Percentiles rank a stretch among this genome's conserved stretches.
phyloP scores from a whole-genome alignment of 2,329 filamentous ascomycete genomes.

The Pseudophaeomoniella oleicola region DNA sequence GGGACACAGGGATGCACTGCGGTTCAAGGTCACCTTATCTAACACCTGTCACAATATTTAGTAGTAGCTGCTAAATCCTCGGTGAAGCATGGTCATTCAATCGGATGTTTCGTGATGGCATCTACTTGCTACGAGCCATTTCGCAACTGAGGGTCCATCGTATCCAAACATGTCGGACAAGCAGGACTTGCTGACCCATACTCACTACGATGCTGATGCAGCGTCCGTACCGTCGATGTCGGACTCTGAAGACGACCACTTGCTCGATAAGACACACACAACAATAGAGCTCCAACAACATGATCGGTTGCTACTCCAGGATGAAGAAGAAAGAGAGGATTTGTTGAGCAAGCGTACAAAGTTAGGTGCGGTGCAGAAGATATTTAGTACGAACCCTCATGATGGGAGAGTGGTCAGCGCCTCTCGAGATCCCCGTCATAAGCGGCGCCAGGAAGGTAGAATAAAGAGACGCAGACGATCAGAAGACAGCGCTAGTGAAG shows the following conservation, averaged over 20 bases:
- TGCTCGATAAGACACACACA: conserved; percentile 1
- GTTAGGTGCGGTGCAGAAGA: conserved; percentile 21
- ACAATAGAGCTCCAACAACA: not conserved
- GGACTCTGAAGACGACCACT: conserved; percentile 5
- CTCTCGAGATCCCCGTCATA: conserved; percentile 24
- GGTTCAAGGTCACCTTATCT: too few species aligned
- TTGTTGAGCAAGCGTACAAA: conserved; percentile 26
- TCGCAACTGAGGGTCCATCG: too few species aligned
- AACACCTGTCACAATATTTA: too few species aligned
- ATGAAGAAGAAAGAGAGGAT: conserved; percentile 51
- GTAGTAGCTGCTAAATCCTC: too few species aligned
- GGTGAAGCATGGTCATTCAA: too few species aligned
- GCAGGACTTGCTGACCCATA: conserved; percentile 6
- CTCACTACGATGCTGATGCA: conserved; percentile 10
- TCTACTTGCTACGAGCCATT: too few species aligned
- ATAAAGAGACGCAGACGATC: conserved; percentile 35
- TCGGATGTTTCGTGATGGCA: too few species aligned
- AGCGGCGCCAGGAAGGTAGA: conserved; percentile 27
- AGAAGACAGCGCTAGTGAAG: conserved; percentile 49
- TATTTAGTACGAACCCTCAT: conserved; percentile 28
- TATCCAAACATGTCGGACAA: too few species aligned
- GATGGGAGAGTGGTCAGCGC: conserved; percentile 36
- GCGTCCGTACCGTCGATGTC: conserved; percentile 5
- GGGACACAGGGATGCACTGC: too few species aligned
- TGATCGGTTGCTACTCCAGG: conserved; percentile 39